Conservation (phyloP, 352 stramenopile species). For the Phytophthora capsici region DNA sequence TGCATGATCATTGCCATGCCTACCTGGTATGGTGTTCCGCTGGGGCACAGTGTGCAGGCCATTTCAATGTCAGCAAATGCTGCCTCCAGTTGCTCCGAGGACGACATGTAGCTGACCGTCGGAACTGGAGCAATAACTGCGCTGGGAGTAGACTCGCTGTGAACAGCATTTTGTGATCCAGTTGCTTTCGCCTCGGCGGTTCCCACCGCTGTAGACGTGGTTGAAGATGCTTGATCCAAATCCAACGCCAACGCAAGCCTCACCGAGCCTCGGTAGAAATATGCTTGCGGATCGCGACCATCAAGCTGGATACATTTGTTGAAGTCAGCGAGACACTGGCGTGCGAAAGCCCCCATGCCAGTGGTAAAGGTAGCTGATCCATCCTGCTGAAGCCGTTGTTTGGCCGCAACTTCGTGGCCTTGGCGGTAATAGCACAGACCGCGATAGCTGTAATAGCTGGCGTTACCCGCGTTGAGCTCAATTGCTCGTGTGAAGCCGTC, state of each 20-base stretch:
- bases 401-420: slow-evolving; percentile 34
- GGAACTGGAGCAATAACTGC: slow-evolving; percentile 4
- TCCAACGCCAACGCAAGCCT: slow-evolving; percentile 69
- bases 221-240: slow-evolving; percentile 33
- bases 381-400: slow-evolving; percentile 14
- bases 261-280: slow-evolving; percentile 80
- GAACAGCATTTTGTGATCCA: slow-evolving; percentile 3
- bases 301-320: slow-evolving; percentile 79
- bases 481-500: slow-evolving; percentile 71
- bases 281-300: slow-evolving; percentile 72
- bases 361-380: slow-evolving; percentile 14
- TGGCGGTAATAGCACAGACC: slow-evolving; percentile 79
- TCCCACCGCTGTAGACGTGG: not conserved
- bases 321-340: slow-evolving; percentile 68
- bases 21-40: slow-evolving; percentile 54
- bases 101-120: slow-evolving; percentile 29
- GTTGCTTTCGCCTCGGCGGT: slow-evolving; percentile 14
- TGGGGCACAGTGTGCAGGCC: slow-evolving; percentile 65
- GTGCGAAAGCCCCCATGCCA: slow-evolving; percentile 41
- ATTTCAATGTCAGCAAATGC: slow-evolving; percentile 82
- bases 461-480: slow-evolving; percentile 63
- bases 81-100: slow-evolving; percentile 66
- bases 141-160: slow-evolving; percentile 6
- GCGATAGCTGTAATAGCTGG: slow-evolving; percentile 69
- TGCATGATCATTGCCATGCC: slow-evolving; percentile 83